Evolutionary conservation across 768 basidiomycete genomes (phyloP).

Genomic region (Pulveroboletus sp.): DNA sequence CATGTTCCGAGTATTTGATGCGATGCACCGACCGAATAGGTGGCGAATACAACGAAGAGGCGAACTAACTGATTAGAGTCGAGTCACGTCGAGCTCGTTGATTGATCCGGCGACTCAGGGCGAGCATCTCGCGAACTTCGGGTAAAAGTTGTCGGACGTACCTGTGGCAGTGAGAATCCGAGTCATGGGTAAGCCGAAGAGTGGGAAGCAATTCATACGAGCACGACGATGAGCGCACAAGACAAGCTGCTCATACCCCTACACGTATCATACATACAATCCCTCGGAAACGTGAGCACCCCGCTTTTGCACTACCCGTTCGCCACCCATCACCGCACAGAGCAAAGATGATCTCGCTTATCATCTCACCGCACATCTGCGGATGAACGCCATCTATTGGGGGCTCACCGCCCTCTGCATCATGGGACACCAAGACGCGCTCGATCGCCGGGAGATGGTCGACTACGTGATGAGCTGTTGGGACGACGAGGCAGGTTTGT

Average conservation of each 20-base stretch:
- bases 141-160: no score
- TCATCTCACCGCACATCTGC: conserved; percentile 88
- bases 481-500: conserved; percentile 79
- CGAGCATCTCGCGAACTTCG: no score
- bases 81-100: no score
- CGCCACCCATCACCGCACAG: conserved; percentile 34
- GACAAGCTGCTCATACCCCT: conserved; percentile 44
- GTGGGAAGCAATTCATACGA: background rate
- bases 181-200: conserved; percentile 5
- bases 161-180: no score
- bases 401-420: conserved; percentile 83
- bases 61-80: no score
- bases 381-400: conserved; percentile 97
- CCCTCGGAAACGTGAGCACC: conserved; percentile 57
- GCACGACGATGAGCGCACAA: conserved; percentile 11
- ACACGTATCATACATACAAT: conserved; percentile 74
- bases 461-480: conserved; percentile 92
- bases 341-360: conserved; percentile 82
- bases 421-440: conserved; percentile 73
- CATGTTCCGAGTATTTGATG: no score
- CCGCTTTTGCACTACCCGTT: background rate
- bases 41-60: no score
- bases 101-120: no score
- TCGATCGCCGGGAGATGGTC: conserved; percentile 81
- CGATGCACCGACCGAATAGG: no score